Evolutionary conservation across 208 protist genomes (phyloP), one percentile per base, ranked within the genome.

Genomic region (Acanthamoeba quina): DNA sequence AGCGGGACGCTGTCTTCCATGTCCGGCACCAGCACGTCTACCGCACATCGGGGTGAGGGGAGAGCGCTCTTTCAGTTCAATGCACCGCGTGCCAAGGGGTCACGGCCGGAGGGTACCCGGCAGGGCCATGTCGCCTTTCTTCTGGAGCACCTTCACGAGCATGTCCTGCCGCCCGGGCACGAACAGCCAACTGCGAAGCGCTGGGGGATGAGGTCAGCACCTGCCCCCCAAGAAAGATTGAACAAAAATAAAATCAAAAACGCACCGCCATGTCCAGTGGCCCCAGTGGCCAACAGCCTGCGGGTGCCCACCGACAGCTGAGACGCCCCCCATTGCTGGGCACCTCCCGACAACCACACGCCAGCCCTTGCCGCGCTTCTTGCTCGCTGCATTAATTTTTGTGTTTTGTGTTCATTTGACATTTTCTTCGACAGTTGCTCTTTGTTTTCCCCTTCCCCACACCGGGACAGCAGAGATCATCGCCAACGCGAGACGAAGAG

Each of bases 11-110:
- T 68, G 89, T 93, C 89, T 26, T 93, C 89, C 89, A 93, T 93
- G 89, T 93, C 89, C 3, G 89, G 89, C 66, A 93, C 49, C 41
- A 93, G 64, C 37, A 93, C 89, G n/a, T 93, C 83, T 70, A n/a
- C 24, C 0, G 17, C 31, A 15, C 21, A 26, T 5, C 3, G 21
- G 64, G 5, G 21, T 17, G 29, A 72, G 17, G n/a, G 64, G 11
- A 37, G 29, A 70, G 29, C n/a, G 29, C 13, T 0, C 66, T 0
- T 2, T 9, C 0, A 74, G n/a, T 58, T 15, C 11, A 21, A 3
- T 24, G 19, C 11, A 7, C 11, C 1, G 52, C 5, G 64, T 1
- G 19, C 29, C 64, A 11, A 72, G n/a, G 10, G 2, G 11, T 37
- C 11, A 3, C 10, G 26, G 11, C 3, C 9, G 26, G 7, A 24